These are phyloP conservation scores for Psidium guajava DNA, from an alignment of 345 rosid genomes.

Conservation along the genomic window DNA sequence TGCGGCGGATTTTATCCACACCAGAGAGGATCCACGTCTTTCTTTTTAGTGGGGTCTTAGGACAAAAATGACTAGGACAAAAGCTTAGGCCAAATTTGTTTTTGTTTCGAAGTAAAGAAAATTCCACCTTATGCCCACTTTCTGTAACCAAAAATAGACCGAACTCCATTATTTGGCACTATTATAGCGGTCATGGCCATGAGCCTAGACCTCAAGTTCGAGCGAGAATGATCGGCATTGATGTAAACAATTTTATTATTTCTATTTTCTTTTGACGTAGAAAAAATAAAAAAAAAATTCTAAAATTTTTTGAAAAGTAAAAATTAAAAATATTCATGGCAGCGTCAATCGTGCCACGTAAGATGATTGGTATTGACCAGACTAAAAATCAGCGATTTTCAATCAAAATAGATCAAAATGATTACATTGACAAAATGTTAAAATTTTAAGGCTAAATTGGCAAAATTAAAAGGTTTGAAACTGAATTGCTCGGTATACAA, in stretches of 20 bases:
- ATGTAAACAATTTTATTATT: too few relatives aligned
- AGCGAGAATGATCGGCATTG: neutral
- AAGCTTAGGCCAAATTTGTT: neutral
- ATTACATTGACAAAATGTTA: too few relatives aligned
- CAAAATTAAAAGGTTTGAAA: neutral
- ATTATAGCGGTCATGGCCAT: neutral
- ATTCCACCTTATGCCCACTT: too few relatives aligned
- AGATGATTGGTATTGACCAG: fast-evolving
- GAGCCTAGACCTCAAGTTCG: neutral
- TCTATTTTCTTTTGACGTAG: too few relatives aligned
- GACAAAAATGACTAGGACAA: neutral
- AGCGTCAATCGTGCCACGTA: too few relatives aligned
- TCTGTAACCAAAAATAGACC: too few relatives aligned
- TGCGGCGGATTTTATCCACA: neutral
- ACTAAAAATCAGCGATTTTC: too few relatives aligned
- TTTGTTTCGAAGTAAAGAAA: neutral
- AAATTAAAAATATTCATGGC: too few relatives aligned
- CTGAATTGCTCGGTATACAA: fast-evolving
- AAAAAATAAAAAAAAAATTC: too few relatives aligned
- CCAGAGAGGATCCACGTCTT: neutral
- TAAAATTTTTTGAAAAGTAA: too few relatives aligned
- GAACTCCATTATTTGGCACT: neutral
- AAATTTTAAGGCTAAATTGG: neutral
- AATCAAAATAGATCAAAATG: too few relatives aligned
- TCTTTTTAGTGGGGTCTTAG: neutral